Evolutionary conservation across 2,329 filamentous ascomycete genomes (phyloP).

Genomic region (Tolypocladium album): DNA sequence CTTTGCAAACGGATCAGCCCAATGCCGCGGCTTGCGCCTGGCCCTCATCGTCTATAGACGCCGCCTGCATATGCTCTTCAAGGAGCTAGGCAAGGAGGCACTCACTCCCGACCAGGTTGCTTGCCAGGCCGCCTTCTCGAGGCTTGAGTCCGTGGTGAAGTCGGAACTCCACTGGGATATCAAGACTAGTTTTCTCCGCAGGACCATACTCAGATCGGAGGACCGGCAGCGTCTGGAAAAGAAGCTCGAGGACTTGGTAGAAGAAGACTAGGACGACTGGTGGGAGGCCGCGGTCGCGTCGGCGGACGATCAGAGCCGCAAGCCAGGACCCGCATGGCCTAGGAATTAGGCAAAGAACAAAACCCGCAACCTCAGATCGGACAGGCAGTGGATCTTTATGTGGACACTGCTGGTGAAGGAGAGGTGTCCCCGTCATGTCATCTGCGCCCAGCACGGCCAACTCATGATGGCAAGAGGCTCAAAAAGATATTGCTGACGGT

Average conservation of each 20-base stretch:
- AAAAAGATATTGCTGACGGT: neutral
- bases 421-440: neutral
- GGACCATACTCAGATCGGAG: constrained; percentile 38
- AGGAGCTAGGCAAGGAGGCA: constrained; percentile 19
- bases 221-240: constrained; percentile 39
- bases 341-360: constrained; percentile 11
- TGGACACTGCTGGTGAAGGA: neutral
- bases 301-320: constrained; percentile 36
- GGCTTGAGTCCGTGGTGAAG: constrained; percentile 19
- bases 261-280: constrained; percentile 43
- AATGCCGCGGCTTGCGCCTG: constrained; percentile 27
- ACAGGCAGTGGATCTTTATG: neutral
- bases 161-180: constrained; percentile 45
- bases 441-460: neutral
- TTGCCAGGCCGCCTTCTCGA: constrained; percentile 35
- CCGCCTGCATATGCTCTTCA: constrained; percentile 36
- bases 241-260: constrained; percentile 38
- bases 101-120: constrained; percentile 27
- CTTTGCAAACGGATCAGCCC: constrained; percentile 22
- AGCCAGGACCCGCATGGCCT: neutral
- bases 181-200: constrained; percentile 34
- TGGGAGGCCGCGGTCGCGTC: constrained; percentile 43
- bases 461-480: neutral
- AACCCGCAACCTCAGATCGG: constrained; percentile 9
- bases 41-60: constrained; percentile 44